Evolutionary conservation across 176 grass and related monocot species (phyloP).

Genomic region (Lolium multiflorum): DNA sequence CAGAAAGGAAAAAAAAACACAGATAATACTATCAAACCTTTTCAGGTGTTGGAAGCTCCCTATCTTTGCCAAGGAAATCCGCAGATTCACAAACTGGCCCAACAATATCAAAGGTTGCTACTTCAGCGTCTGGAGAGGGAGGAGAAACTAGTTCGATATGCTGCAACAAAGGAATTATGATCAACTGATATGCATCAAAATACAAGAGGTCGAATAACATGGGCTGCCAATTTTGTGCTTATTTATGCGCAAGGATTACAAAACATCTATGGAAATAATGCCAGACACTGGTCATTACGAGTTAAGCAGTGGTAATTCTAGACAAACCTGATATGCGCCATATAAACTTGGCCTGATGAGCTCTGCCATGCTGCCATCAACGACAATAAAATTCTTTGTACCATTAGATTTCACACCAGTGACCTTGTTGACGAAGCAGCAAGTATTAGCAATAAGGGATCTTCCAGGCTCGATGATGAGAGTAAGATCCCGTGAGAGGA

Average conservation of each 20-base stretch:
- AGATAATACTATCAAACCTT: conserved; percentile 52
- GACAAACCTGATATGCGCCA: conserved; percentile 92
- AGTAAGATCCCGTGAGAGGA: conserved; percentile 79
- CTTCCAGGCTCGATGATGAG: conserved; percentile 97
- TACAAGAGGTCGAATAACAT: background rate
- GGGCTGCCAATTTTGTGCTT: background rate
- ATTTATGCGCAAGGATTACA: background rate
- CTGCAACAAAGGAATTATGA: conserved; percentile 48
- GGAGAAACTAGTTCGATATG: conserved; percentile 91
- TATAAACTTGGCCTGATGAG: conserved; percentile 98
- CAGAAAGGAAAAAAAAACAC: conserved; percentile 11
- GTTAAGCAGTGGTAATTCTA: background rate
- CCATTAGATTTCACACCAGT: conserved; percentile 98
- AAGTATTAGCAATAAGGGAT: conserved; percentile 95
- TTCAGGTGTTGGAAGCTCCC: conserved; percentile 79
- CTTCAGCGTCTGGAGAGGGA: conserved; percentile 54
- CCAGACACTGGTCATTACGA: background rate
- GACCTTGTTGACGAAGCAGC: conserved; percentile 87
- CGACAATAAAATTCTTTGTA: conserved; percentile 92
- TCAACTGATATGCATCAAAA: conserved; percentile 14
- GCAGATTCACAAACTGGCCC: conserved; percentile 99
- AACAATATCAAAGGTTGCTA: conserved; percentile 82
- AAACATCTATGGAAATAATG: background rate
- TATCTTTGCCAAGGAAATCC: conserved; percentile 93
- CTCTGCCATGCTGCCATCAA: conserved; percentile 98